Base-by-base conservation (phyloP, 2,329 filamentous ascomycete genomes). In the Zymoseptoria tritici region DNA sequence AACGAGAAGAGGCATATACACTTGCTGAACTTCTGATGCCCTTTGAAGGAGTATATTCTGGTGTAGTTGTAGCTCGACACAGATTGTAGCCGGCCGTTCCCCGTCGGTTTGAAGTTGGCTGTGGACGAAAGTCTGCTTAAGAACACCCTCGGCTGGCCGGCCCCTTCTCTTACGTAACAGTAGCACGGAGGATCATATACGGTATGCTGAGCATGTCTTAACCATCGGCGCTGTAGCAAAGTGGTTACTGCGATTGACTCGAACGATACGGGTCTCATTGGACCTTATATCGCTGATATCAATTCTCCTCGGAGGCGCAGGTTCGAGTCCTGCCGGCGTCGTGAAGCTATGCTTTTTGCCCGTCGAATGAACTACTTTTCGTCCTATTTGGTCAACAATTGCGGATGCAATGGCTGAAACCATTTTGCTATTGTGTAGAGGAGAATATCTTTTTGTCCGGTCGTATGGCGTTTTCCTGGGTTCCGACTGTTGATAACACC, bases 201-300 rank as follows among this genome's bases (percentile, higher is more conserved):
- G 9, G 5, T 9, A 11, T 13, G 2, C 2, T 2, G n/a, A 20
- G 3, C 16, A 1, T 2, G 1, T 1, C 9, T n/a, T 5, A 31
- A 49, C 20, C 54, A 20, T 9, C 22, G 55, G 55, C 55, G 55
- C 29, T 57, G 55, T 57, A 57, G 55, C 55, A 57, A 57, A 57
- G 55, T 57, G 55, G 55, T 57, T 57, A 57, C 55, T 57, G 55
- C 55, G 55, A 57, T 57, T 57, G 55, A 57, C 55, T 57, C 55
- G 55, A 57, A 57, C 26, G 54, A 24, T 22, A 11, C 13, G 19
- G 20, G 13, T 16, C 21, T 53, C 16, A 2, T 4, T n/a, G 13
- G 21, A 16, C 20, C 22, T 11, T 29, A 31, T 4, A 26, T 53
- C 21, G 9, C 36, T 16, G 55, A 13, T 21, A 57, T 57, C 55